These are phyloP conservation scores for Helotiales sp. DNA, from an alignment of 2,329 filamentous ascomycete genomes.

Conservation along the genomic window DNA sequence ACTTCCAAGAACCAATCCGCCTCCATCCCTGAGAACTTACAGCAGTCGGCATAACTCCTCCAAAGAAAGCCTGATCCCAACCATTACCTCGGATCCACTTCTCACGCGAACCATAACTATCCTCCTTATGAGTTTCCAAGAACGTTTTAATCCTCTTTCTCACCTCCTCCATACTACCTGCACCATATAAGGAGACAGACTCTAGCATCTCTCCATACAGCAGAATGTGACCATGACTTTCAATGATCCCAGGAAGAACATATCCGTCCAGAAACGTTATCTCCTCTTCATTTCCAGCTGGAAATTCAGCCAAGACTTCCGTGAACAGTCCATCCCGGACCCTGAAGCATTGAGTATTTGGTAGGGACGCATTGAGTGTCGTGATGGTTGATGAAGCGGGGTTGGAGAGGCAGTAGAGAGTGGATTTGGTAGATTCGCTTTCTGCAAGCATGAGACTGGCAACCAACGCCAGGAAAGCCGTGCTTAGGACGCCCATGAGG, in stretches of 20 bases:
- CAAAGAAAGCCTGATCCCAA: slow-evolving; percentile 72
- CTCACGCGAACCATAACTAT: slow-evolving; percentile 53
- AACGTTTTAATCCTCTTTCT: slow-evolving; percentile 58
- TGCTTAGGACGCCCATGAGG: neutral
- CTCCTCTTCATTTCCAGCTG: slow-evolving; percentile 32
- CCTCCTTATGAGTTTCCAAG: slow-evolving; percentile 53
- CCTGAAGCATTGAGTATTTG: slow-evolving; percentile 59
- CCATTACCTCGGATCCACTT: slow-evolving; percentile 71
- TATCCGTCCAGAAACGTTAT: slow-evolving; percentile 51
- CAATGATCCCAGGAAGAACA: slow-evolving; percentile 71
- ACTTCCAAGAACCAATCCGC: slow-evolving; percentile 47
- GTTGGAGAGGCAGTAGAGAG: slow-evolving; percentile 36
- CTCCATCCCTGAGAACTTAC: slow-evolving; percentile 25
- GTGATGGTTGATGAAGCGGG: slow-evolving; percentile 49
- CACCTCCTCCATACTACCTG: slow-evolving; percentile 59
- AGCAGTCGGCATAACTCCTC: slow-evolving; percentile 65
- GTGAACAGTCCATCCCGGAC: slow-evolving; percentile 58
- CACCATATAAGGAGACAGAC: slow-evolving; percentile 67
- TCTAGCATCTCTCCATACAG: slow-evolving; percentile 71
- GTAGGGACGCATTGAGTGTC: slow-evolving; percentile 47
- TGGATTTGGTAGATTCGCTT: slow-evolving; percentile 17
- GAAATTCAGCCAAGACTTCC: slow-evolving; percentile 49
- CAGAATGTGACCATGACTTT: slow-evolving; percentile 71
- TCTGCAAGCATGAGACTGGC: slow-evolving; percentile 6
- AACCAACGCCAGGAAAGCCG: slow-evolving; percentile 8